Evolutionary conservation across 192 early-diverging fungal genomes (phyloP).

Genomic region (Backusella psychrophila): DNA sequence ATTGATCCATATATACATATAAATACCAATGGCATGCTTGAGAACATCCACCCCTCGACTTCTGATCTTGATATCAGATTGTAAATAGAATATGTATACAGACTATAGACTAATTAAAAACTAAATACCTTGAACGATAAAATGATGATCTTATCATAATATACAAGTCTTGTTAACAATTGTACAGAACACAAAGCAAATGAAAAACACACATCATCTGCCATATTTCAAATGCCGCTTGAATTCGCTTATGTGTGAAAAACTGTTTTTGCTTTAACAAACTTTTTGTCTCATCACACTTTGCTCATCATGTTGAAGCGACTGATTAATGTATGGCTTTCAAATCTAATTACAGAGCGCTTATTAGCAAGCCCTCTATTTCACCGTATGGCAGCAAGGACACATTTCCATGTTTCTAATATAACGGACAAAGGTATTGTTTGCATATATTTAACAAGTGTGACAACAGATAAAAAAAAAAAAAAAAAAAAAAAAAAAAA

Average conservation of each 20-base stretch:
- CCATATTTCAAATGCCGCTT: neutral
- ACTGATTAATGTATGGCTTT: slow-evolving; percentile 37
- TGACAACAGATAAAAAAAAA: neutral
- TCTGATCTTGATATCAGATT: neutral
- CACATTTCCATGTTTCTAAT: slow-evolving; percentile 36
- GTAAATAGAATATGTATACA: neutral
- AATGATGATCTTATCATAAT: neutral
- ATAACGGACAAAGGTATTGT: slow-evolving; percentile 28
- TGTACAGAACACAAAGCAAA: neutral
- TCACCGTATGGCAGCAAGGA: slow-evolving; percentile 33
- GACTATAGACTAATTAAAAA: neutral
- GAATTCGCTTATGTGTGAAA: neutral
- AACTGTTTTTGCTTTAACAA: neutral
- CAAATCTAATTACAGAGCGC: slow-evolving; percentile 35
- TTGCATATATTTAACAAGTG: neutral
- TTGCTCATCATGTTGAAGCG: slow-evolving; percentile 32
- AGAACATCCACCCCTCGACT: too few relatives aligned
- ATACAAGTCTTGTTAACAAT: neutral
- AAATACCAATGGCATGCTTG: too few relatives aligned
- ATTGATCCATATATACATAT: too few relatives aligned
- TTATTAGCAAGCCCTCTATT: slow-evolving; percentile 38
- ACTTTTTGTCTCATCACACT: neutral
- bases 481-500: neutral
- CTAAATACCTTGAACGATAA: too few relatives aligned
- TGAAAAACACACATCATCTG: neutral